Conservation (phyloP, 2,329 filamentous ascomycete species). For the Fusarium globosum region DNA sequence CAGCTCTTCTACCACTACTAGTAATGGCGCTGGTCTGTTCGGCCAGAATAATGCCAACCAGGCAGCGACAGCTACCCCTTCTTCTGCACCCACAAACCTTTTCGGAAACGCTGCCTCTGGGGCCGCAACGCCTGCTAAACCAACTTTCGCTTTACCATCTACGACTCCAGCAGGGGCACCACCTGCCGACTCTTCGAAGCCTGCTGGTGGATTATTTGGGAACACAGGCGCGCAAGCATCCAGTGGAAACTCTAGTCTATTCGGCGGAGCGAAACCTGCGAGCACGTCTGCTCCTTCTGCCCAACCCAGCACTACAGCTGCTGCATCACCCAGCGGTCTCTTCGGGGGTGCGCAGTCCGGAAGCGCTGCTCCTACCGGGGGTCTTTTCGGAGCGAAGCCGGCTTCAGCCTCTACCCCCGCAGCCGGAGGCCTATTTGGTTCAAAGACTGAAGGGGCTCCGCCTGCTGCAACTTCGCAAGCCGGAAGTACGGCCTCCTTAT, state of each 20-base stretch:
- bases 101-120: conserved; percentile 46
- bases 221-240: conserved; percentile 36
- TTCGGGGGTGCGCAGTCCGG: conserved; percentile 51
- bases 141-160: conserved; percentile 59
- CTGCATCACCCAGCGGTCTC: conserved; percentile 42
- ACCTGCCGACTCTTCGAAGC: conserved; percentile 52
- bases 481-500: conserved; percentile 47
- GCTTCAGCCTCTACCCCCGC: conserved; percentile 41
- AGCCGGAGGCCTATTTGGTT: conserved; percentile 40
- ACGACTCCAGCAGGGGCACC: conserved; percentile 68
- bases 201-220: conserved; percentile 42
- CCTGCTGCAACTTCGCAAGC: conserved; percentile 35
- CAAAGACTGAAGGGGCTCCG: conserved; percentile 42
- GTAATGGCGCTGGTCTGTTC: conserved; percentile 35
- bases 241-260: conserved; percentile 44
- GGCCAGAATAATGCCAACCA: conserved; percentile 44
- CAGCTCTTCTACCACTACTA: conserved; percentile 40
- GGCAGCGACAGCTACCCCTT: conserved; percentile 34
- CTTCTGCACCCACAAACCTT: conserved; percentile 46
- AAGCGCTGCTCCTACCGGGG: conserved; percentile 45
- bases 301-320: conserved; percentile 33
- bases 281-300: conserved; percentile 33
- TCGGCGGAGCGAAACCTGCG: conserved; percentile 46
- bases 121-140: conserved; percentile 57
- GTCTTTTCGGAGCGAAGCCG: conserved; percentile 50